phyloP scores from a whole-genome alignment of 345 rosid species.

The Triadica sebifera region DNA sequence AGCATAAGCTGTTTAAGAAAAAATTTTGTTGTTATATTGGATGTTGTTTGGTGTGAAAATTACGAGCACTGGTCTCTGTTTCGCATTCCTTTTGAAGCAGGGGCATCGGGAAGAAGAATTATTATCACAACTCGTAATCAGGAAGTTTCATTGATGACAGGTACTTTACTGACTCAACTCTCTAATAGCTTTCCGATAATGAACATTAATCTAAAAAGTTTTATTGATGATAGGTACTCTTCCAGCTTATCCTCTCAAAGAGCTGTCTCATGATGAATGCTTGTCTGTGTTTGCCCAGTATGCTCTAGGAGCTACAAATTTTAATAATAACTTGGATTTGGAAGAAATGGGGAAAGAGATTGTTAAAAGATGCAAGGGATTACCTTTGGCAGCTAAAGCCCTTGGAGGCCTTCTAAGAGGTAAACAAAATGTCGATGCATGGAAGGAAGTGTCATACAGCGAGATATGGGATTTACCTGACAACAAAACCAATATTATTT shows the following conservation, averaged over 20 bases:
- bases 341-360: background rate
- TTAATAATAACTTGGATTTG: constrained; percentile 8
- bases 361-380: background rate
- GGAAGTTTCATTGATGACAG: background rate
- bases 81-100: background rate
- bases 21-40: background rate
- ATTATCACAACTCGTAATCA: background rate
- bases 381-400: constrained; percentile 4
- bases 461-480: constrained; percentile 19
- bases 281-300: constrained; percentile 1
- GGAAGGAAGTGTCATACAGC: background rate
- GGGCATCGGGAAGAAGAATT: background rate
- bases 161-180: background rate
- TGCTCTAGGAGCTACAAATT: background rate
- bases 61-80: background rate
- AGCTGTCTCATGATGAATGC: constrained; percentile 12
- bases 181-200: background rate
- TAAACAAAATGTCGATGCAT: background rate
- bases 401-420: constrained; percentile 6
- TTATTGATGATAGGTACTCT: background rate
- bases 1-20: background rate
- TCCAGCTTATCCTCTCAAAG: background rate
- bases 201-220: background rate
- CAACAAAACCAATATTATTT: constrained; percentile 3
- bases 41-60: constrained; percentile 1